These are phyloP conservation scores for Pulveroboletus sp. DNA, from an alignment of 768 basidiomycete species.

Conservation along the genomic window DNA sequence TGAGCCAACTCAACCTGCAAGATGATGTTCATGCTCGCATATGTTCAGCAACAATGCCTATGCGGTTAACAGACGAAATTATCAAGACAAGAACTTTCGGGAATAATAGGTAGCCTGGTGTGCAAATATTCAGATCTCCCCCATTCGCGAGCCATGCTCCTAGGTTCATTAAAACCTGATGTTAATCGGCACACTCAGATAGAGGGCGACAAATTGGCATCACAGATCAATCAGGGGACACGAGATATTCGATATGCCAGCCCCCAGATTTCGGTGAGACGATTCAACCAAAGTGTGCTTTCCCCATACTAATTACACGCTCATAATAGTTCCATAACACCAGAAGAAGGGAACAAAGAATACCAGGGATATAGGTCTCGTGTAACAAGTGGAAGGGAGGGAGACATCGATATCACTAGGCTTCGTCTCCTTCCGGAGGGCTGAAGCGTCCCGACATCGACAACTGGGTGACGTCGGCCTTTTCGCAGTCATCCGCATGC, in stretches of 20 bases:
- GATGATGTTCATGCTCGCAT: no score
- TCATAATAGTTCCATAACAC: no score
- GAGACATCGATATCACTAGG: background rate
- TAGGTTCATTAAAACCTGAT: background rate
- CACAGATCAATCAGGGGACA: background rate
- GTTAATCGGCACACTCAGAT: background rate
- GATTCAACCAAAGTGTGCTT: background rate
- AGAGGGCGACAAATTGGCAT: background rate
- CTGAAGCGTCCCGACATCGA: background rate
- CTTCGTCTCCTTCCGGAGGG: background rate
- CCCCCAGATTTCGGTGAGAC: background rate
- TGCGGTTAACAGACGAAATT: no score
- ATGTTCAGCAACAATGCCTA: no score
- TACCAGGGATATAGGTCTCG: background rate
- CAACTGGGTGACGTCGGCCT: background rate
- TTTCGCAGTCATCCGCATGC: conserved; percentile 2
- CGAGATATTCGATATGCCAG: background rate
- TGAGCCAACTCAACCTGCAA: no score
- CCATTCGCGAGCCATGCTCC: background rate
- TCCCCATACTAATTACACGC: background rate
- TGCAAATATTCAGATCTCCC: background rate
- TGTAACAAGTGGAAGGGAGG: no score
- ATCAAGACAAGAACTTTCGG: background rate
- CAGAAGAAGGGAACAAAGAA: background rate
- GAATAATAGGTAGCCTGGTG: background rate